These are phyloP conservation scores for Saposhnikovia divaricata DNA, from an alignment of 129 eudicot genomes.

Conservation along the genomic window DNA sequence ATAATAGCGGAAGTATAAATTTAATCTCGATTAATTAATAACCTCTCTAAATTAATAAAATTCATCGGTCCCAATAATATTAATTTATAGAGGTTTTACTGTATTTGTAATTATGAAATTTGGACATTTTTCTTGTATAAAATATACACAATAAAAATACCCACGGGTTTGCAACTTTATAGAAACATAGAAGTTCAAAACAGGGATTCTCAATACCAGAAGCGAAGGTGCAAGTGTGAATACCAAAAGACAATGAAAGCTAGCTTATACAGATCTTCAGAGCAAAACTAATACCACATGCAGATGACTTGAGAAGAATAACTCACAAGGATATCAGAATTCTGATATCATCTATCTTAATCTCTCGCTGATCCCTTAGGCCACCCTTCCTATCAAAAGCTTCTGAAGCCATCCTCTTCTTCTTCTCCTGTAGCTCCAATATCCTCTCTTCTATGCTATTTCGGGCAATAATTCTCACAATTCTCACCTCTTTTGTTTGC, in stretches of 20 bases:
- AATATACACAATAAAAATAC: no score
- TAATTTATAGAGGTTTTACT: no score
- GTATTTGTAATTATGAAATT: no score
- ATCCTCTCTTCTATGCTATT: conserved; percentile 79
- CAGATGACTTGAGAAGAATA: background rate
- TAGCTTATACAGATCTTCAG: background rate
- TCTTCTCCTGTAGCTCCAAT: conserved; percentile 61
- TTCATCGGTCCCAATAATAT: no score
- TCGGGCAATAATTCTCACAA: conserved; percentile 71
- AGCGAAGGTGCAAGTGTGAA: background rate
- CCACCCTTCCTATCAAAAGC: conserved; percentile 58
- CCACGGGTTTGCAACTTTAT: no score
- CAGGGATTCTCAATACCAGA: background rate
- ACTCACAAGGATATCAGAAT: conserved; percentile 60
- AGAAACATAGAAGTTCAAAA: background rate
- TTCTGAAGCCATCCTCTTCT: conserved; percentile 51
- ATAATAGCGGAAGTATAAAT: no score
- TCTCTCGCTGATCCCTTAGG: conserved; percentile 44
- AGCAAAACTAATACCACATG: background rate
- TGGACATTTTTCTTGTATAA: no score
- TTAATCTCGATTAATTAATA: no score
- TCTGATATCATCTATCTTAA: conserved; percentile 51
- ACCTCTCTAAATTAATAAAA: no score
- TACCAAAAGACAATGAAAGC: background rate
- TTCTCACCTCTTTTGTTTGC: conserved; percentile 61